Evolutionary conservation across 495 filamentous ascomycete genomes (phyloP), one percentile per base, ranked within the genome.

Genomic region (Talaromyces liani): DNA sequence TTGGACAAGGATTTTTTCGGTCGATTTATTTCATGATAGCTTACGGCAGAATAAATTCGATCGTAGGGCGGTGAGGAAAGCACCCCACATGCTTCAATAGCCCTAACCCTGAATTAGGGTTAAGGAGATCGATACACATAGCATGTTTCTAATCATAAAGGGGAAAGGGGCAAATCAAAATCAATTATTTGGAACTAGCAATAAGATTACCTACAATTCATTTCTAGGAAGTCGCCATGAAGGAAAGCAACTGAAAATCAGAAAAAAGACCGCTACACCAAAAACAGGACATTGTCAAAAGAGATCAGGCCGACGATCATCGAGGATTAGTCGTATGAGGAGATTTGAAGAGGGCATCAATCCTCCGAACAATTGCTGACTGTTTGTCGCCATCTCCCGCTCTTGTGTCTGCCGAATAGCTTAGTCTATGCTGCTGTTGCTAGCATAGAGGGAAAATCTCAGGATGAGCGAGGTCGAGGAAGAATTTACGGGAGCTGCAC

Each of bases 1-100:
- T 49, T 20, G n/a, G 10, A 20, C n/a, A 36, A 36, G 10, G 33
- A 36, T 36, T 9, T 36, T 36, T 20, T 49, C 3, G 6, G 4
- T 20, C n/a, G 45, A 49, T 49, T 49, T 49, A 20, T 20, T 49
- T 9, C 6, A 49, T 20, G 45, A 49, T 18, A 49, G 45, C 18
- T 27, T 47, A 58, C 62, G 71, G 74, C 74, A 78, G 73, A 75
- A 77, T 75, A 64, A 41, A 70, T 68, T 68, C 65, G 36, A 58
- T 60, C 60, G 29, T 24, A 56, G 58, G 61, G 71, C 66, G 68
- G 68, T 66, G 24, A 25, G n/a, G 36, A 41, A 14, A n/a, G 36
- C 36, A 16, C 36, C 36, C 49, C 49, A 54, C 18, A 54, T 54
- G 49, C 22, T 54, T 22, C 3, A 7, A 6, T 18, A 18, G 3